These are phyloP conservation scores for Prunus mongolica DNA, from an alignment of 306 rosid genomes.

Conservation along the genomic window DNA sequence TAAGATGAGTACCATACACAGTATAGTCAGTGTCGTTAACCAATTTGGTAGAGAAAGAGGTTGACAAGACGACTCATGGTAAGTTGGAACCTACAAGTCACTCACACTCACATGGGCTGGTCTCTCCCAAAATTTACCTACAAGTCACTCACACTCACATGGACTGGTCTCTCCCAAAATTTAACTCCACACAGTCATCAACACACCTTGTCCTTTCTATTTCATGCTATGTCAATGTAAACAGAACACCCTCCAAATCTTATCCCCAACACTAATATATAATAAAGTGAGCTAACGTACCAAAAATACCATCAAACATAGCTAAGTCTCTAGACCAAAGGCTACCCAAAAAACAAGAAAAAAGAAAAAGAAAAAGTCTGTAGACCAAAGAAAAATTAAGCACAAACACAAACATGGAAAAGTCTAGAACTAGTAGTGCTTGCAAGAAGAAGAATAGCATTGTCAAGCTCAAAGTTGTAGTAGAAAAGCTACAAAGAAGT, in stretches of 20 bases:
- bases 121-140: slow-evolving; percentile 30
- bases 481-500: slow-evolving; percentile 60
- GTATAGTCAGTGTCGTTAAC: neutral
- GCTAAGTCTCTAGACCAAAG: neutral
- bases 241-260: neutral
- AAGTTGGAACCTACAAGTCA: slow-evolving; percentile 27
- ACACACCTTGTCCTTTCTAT: slow-evolving; percentile 11
- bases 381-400: neutral
- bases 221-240: neutral
- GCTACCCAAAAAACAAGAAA: neutral
- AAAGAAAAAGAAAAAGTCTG: too few relatives aligned
- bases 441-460: slow-evolving; percentile 45
- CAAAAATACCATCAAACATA: neutral
- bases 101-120: slow-evolving; percentile 55
- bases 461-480: slow-evolving; percentile 50
- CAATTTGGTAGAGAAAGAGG: slow-evolving; percentile 17
- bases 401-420: slow-evolving; percentile 33
- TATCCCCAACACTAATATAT: slow-evolving; percentile 21
- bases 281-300: neutral
- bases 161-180: slow-evolving; percentile 41
- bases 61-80: slow-evolving; percentile 47
- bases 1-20: neutral
- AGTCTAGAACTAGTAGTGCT: slow-evolving; percentile 11
- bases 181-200: slow-evolving; percentile 3
- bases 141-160: slow-evolving; percentile 42